These are phyloP conservation scores for Alternaria arborescens DNA, from an alignment of 2,329 filamentous ascomycete genomes.

Conservation along the genomic window DNA sequence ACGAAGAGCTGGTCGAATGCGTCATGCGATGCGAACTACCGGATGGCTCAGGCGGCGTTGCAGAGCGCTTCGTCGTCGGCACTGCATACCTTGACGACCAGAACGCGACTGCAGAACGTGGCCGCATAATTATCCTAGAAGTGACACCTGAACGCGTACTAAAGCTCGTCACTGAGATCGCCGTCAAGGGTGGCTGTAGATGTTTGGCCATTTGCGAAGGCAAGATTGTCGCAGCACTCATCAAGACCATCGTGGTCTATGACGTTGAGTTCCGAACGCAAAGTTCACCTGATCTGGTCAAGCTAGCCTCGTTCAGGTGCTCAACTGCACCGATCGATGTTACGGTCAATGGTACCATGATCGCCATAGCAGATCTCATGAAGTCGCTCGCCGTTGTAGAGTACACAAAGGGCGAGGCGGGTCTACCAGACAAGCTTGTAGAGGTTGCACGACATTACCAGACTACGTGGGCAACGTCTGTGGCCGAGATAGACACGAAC, in stretches of 20 bases:
- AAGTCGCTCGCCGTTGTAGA: conserved; percentile 86
- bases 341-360: conserved; percentile 74
- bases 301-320: conserved; percentile 78
- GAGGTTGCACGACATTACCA: conserved; percentile 84
- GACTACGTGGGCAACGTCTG: conserved; percentile 81
- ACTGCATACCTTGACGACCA: conserved; percentile 79
- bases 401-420: conserved; percentile 67
- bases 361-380: conserved; percentile 91
- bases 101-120: conserved; percentile 62
- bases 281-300: conserved; percentile 67
- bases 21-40: conserved; percentile 79
- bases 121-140: conserved; percentile 85
- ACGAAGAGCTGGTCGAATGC: conserved; percentile 82
- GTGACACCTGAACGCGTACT: conserved; percentile 78
- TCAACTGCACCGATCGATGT: conserved; percentile 86
- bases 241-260: conserved; percentile 79
- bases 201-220: conserved; percentile 75
- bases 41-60: conserved; percentile 63
- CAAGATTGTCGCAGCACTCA: conserved; percentile 84
- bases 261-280: conserved; percentile 63
- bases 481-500: conserved; percentile 75
- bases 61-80: conserved; percentile 88
- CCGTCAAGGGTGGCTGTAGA: conserved; percentile 81
- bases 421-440: conserved; percentile 68
- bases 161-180: conserved; percentile 73